A percentile compares a stretch with the other conserved stretches of the same genome.
These are phyloP conservation scores for Suillus subalutaceus DNA, from an alignment of 768 basidiomycete genomes.

Conservation along the genomic window DNA sequence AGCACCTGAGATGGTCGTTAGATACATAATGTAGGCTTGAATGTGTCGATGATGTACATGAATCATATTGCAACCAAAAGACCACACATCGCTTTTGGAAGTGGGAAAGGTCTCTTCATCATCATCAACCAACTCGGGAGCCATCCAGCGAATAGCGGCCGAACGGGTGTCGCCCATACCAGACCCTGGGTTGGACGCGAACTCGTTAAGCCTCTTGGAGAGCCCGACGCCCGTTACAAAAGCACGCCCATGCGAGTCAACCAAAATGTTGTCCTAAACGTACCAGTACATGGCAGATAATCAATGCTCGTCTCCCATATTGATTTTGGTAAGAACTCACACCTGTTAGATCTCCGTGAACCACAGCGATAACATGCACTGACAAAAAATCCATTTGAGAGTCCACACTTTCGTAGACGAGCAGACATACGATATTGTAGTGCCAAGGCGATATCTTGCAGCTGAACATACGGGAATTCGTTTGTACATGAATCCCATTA, in stretches of 20 bases:
- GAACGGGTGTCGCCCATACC: no score
- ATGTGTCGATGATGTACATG: neutral
- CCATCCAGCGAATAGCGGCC: neutral
- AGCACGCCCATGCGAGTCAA: slow-evolving; percentile 42
- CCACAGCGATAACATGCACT: slow-evolving; percentile 7
- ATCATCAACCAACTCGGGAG: neutral
- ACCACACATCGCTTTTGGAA: slow-evolving; percentile 1
- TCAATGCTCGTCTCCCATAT: no score
- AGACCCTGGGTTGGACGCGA: slow-evolving; percentile 23
- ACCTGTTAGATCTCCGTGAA: slow-evolving; percentile 10
- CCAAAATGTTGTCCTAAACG: slow-evolving; percentile 41
- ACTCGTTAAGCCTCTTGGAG: slow-evolving; percentile 31
- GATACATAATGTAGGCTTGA: neutral
- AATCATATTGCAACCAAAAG: slow-evolving; percentile 4
- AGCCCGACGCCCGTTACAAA: slow-evolving; percentile 48
- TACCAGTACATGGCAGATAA: neutral
- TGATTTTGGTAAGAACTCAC: neutral
- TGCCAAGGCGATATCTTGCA: slow-evolving; percentile 7
- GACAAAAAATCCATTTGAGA: neutral
- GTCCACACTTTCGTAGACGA: neutral
- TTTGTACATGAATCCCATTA: neutral
- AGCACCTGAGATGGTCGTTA: neutral
- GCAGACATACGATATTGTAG: slow-evolving; percentile 11
- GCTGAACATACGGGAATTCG: neutral
- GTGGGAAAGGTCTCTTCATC: neutral